Base-by-base conservation (phyloP, 495 filamentous ascomycete species). In the Penicillium ucsense region DNA sequence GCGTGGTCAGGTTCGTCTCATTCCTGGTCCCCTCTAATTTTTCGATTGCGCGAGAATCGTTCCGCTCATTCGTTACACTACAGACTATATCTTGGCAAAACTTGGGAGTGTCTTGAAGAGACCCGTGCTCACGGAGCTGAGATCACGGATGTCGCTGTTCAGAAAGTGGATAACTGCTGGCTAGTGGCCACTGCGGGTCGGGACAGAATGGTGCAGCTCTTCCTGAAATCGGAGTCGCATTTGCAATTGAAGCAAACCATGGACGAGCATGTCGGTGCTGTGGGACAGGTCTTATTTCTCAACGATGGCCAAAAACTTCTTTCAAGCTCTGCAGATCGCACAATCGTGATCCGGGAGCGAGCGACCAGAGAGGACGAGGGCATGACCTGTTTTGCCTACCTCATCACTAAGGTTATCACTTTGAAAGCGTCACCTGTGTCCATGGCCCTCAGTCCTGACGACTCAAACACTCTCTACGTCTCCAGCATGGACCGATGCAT, bases 151-250 rank as follows among this genome's bases (percentile, higher is more conserved):
- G 84, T 97, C 43, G 78, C 81, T 6, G 69, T 89, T 2, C 70
- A 67, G 37, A 62, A 72, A 8, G 52, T 51, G 6, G 33, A 51
- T 1, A 57, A 63, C 5, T 53, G 54, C 31, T 68, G 56, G 45
- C 63, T 95, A 41, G 71, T 97, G 38, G 88, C 85, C 20, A 88
- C 80, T 27, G 86, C 83, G 57, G 85, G 89, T 34, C 79, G 91
- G 53, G 92, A 98, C 67, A 84, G 92, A 38, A 94, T 83, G 41
- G 78, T 92, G 20, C 92, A 98, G 63, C 72, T 97, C 12, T 97
- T 95, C 61, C 73, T 79, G 46, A 76, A 76, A 55, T 63, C 62
- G 31, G 65, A 71, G 1, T 68, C 70, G 0, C 68, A 70, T 5
- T 74, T 85, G 57, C 67, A 74, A 38, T 60, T 89, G 34, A 65